These are phyloP conservation scores for Lodderomyces jiufengensis DNA, from an alignment of 1,139 yeast species.

Conservation along the genomic window DNA sequence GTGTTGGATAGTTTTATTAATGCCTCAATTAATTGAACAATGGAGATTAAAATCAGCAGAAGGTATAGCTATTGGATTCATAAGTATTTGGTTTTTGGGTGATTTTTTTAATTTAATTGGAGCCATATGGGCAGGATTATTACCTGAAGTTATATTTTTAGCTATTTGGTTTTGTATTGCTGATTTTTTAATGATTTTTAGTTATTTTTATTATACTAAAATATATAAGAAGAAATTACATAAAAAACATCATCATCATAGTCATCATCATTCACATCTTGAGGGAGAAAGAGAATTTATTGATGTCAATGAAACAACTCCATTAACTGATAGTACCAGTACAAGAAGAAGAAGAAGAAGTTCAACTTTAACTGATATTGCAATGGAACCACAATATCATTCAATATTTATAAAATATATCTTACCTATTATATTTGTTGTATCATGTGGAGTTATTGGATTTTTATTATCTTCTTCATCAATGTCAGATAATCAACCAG, in stretches of 20 bases:
- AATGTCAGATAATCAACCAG: slow-evolving; percentile 8
- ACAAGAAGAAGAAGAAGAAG: slow-evolving; percentile 36
- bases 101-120: slow-evolving; percentile 69
- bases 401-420: slow-evolving; percentile 49
- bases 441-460: slow-evolving; percentile 64
- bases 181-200: slow-evolving; percentile 57
- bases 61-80: slow-evolving; percentile 70
- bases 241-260: slow-evolving; percentile 10
- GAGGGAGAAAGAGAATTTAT: slow-evolving; percentile 4
- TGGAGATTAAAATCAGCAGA: slow-evolving; percentile 77
- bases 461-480: slow-evolving; percentile 30
- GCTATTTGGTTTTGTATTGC: slow-evolving; percentile 77
- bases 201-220: slow-evolving; percentile 55
- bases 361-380: slow-evolving; percentile 43
- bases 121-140: slow-evolving; percentile 64
- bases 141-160: slow-evolving; percentile 66
- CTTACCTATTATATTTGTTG: slow-evolving; percentile 61
- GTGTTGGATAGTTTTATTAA: slow-evolving; percentile 76
- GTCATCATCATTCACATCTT: slow-evolving; percentile 5
- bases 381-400: slow-evolving; percentile 40
- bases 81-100: slow-evolving; percentile 70
- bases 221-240: slow-evolving; percentile 35
- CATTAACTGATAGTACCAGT: slow-evolving; percentile 14
- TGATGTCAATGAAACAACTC: slow-evolving; percentile 3
- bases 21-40: slow-evolving; percentile 80